phyloP scores from a whole-genome alignment of 768 basidiomycete species.

The Hypholoma sublateritium region DNA sequence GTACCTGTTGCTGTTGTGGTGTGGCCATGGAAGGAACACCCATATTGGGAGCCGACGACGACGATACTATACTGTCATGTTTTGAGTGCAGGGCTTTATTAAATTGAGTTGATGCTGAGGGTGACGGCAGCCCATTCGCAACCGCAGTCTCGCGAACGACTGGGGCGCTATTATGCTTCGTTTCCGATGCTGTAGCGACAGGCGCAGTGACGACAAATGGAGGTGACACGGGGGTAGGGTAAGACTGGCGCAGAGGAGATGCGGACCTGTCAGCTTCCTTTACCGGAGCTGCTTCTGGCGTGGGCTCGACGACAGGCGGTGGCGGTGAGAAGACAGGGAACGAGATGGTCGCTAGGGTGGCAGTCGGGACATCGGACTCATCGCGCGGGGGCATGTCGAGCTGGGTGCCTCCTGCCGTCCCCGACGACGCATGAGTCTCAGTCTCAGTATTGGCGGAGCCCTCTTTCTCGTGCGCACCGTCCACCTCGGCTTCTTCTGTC shows the following conservation, averaged over 20 bases:
- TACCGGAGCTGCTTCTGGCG: neutral
- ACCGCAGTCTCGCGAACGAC: constrained; percentile 27
- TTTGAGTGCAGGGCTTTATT: constrained; percentile 35
- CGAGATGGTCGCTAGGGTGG: constrained; percentile 53
- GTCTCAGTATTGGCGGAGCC: constrained; percentile 8
- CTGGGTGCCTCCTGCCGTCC: constrained; percentile 14
- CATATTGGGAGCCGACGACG: constrained; percentile 19
- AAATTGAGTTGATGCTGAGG: constrained; percentile 17
- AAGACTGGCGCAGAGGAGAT: constrained; percentile 7
- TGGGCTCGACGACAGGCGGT: constrained; percentile 2
- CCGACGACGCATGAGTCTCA: constrained; percentile 5
- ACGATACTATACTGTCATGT: constrained; percentile 37
- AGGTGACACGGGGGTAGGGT: constrained; percentile 21
- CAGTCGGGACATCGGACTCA: constrained; percentile 32
- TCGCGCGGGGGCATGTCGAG: constrained; percentile 27
- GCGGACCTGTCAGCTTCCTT: constrained; percentile 6
- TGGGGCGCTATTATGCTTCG: constrained; percentile 21
- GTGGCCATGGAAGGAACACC: constrained; percentile 2
- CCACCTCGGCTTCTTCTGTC: constrained; percentile 37
- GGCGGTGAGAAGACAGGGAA: constrained; percentile 23
- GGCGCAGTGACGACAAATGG: constrained; percentile 3
- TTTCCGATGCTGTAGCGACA: constrained; percentile 4
- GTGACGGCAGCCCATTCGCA: constrained; percentile 23
- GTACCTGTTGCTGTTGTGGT: neutral
- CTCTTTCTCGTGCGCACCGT: constrained; percentile 19